Percentiles rank a stretch among this genome's conserved stretches.
Conservation (phyloP, 1,284 basidiomycete species). For the Trichosporon ovoides region DNA sequence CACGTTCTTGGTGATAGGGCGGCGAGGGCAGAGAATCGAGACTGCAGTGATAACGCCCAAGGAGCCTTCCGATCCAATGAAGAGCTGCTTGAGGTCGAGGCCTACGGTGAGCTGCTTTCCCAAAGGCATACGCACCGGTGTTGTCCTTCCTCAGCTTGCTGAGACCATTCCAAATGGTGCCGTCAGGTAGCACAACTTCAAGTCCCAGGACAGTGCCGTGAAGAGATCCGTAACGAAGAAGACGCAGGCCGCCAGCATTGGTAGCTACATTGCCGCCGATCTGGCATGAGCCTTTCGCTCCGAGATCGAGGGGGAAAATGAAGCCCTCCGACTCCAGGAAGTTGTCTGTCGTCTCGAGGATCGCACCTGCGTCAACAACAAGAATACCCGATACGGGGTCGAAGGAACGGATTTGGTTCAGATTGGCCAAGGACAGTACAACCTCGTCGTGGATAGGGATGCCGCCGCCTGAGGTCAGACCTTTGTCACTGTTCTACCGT, state of each 20-base stretch:
- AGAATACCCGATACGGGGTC: conserved; percentile 77
- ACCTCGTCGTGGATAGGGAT: conserved; percentile 88
- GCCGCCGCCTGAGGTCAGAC: conserved; percentile 64
- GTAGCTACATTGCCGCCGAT: conserved; percentile 97
- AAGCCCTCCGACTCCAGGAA: conserved; percentile 81
- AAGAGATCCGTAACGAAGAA: conserved; percentile 90
- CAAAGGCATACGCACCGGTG: conserved; percentile 61
- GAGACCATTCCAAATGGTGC: conserved; percentile 84
- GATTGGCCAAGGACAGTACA: conserved; percentile 73
- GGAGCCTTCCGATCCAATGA: conserved; percentile 95
- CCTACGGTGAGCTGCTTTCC: conserved; percentile 53
- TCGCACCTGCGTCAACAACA: conserved; percentile 76
- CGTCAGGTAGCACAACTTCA: conserved; percentile 93
- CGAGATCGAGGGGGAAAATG: conserved; percentile 96
- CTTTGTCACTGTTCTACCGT: no score
- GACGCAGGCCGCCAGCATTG: conserved; percentile 91
- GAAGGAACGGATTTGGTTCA: conserved; percentile 83
- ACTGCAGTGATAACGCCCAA: conserved; percentile 93
- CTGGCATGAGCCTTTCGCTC: conserved; percentile 98
- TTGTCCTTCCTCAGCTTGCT: conserved; percentile 89
- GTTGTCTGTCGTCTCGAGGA: conserved; percentile 86
- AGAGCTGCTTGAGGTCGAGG: conserved; percentile 98
- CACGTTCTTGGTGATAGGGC: conserved; percentile 61
- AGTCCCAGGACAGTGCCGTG: conserved; percentile 95
- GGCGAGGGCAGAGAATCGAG: conserved; percentile 88